These are phyloP conservation scores for Didymella arachidicola DNA, from an alignment of 2,329 filamentous ascomycete species.

Conservation along the genomic window DNA sequence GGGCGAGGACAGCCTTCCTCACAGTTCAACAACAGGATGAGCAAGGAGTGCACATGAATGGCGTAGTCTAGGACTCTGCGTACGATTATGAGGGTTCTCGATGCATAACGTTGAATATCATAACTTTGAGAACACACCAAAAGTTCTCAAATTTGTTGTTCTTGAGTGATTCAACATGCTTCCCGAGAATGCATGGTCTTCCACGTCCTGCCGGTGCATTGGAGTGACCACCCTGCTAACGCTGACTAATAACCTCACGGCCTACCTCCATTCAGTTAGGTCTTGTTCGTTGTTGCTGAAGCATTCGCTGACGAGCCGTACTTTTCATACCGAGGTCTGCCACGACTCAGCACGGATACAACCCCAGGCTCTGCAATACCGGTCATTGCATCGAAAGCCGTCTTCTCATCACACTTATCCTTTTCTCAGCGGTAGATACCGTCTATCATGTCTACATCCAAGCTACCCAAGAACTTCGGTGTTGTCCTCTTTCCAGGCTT, in stretches of 20 bases:
- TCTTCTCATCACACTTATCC: not conserved
- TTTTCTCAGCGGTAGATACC: not conserved
- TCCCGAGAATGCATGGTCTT: not conserved
- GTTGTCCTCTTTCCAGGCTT: conserved; percentile 50
- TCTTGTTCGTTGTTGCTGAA: not conserved
- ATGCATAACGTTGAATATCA: too few relatives aligned
- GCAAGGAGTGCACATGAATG: conserved; percentile 37
- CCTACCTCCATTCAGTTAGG: not conserved
- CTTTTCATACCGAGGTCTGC: not conserved
- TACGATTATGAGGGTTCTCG: too few relatives aligned
- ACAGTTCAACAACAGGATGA: conserved; percentile 48
- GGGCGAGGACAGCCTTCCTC: conserved; percentile 36
- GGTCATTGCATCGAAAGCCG: not conserved
- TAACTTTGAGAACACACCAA: too few relatives aligned
- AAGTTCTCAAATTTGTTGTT: not conserved
- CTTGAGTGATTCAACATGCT: not conserved
- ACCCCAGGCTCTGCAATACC: not conserved
- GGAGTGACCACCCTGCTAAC: conserved; percentile 2
- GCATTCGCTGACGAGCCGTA: conserved; percentile 4
- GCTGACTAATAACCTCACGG: conserved; percentile 8
- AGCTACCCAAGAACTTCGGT: conserved; percentile 41
- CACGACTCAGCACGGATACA: not conserved
- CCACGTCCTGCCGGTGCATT: conserved; percentile 8
- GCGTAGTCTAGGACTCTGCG: conserved; percentile 29
- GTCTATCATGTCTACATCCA: conserved; percentile 9